Base-by-base conservation (phyloP, 257 asterid species). In the Scutellaria barbata region DNA sequence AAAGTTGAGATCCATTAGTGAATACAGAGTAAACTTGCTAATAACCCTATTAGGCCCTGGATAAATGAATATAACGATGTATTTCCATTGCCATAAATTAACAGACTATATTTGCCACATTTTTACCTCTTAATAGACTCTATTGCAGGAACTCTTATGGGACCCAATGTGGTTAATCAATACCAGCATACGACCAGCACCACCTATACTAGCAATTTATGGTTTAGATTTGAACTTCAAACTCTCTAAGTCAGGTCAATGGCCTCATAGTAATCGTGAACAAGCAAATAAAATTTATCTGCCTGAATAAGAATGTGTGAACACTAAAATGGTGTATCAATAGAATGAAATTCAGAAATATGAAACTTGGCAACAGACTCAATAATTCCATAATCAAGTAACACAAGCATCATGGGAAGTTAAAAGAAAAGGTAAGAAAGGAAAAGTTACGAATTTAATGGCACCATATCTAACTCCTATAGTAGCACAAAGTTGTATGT, bases 401-500 rank as follows among this genome's bases (percentile, higher is more conserved):
- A 59, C 8, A 60, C 61, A 47, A 47, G 25, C 25, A 48, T 39
- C 22, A 39, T 17, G 43, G 35, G 37, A 61, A 43, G 54, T 58
- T 5, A 58, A 53, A 14, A 45, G 50, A 54, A 40, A 57, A 18
- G 50, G 30, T 1, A 45, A 17, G 14, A 11, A 53, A 52, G n/a
- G 41, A 13, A 17, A 63, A 17, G 18, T 25, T 18, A 6, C 5
- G 51, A 63, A 63, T 55, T n/a, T 42, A 20, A 18, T 33, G 18
- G 73, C 69, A 58, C 64, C 10, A 37, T 30, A 37, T 16, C 12
- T 5, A 59, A 75, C 57, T 30, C 46, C 41, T 74, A n/a, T 25
- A 59, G 42, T 47, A 42, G 30, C 43, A 61, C 41, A 64, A 16
- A 59, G 10, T 51, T 30, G 63, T 8, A 62, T 25, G 39, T 5